These are phyloP conservation scores for Chiua virens DNA, from an alignment of 768 basidiomycete species.

Conservation along the genomic window DNA sequence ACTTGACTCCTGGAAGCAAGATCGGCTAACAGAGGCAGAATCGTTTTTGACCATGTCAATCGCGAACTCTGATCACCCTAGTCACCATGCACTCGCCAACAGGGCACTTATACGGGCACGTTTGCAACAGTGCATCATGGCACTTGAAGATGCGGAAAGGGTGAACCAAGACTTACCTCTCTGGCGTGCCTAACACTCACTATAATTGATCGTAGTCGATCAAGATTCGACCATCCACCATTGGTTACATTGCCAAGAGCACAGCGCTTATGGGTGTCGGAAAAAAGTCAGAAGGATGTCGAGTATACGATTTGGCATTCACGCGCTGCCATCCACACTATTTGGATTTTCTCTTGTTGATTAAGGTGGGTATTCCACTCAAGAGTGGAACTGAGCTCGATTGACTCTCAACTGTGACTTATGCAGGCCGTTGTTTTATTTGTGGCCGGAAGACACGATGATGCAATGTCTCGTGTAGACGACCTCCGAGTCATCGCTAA, in stretches of 20 bases:
- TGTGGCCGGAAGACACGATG: neutral
- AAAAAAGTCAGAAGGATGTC: neutral
- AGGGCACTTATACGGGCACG: too few relatives aligned
- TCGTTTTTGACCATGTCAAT: too few relatives aligned
- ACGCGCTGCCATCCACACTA: neutral
- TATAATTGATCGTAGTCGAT: neutral
- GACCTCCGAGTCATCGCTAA: neutral
- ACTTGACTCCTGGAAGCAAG: too few relatives aligned
- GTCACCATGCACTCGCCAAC: too few relatives aligned
- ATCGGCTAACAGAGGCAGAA: too few relatives aligned
- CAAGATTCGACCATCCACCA: neutral
- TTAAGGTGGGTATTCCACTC: neutral
- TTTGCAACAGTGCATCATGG: too few relatives aligned
- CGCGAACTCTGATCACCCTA: too few relatives aligned
- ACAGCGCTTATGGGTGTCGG: neutral
- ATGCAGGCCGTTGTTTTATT: neutral
- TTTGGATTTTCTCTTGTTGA: neutral
- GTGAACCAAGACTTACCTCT: too few relatives aligned
- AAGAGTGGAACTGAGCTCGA: too few relatives aligned
- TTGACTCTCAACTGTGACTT: neutral
- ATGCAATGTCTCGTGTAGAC: neutral
- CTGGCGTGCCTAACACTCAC: too few relatives aligned
- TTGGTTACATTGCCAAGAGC: slow-evolving; percentile 1
- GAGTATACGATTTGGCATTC: neutral
- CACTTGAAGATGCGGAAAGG: neutral